Conservation (phyloP, 2,329 filamentous ascomycete genomes). For the Cryphonectria carpinicola region DNA sequence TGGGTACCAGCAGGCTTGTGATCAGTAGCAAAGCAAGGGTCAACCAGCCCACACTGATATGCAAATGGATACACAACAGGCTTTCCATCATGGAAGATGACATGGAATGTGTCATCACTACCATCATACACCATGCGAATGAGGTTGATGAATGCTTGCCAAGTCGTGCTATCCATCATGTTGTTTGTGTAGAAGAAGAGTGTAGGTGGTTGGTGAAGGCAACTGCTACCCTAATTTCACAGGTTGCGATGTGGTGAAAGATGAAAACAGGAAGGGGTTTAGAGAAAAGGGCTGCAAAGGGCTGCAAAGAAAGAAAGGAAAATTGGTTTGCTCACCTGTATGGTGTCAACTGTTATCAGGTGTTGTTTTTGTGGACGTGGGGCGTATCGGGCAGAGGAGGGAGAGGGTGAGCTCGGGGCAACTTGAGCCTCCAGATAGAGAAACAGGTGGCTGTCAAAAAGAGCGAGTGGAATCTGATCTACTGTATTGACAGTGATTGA, state of each 20-base stretch:
- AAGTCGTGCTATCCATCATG: not conserved
- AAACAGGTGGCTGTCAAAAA: not conserved
- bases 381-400: not conserved
- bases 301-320: not conserved
- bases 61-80: slow-evolving; percentile 1
- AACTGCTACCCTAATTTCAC: not conserved
- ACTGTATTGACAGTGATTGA: not conserved
- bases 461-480: not conserved
- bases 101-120: not conserved
- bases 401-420: not conserved
- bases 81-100: not conserved
- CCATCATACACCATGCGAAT: not conserved
- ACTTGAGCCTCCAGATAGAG: not conserved
- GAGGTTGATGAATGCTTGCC: not conserved
- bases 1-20: not conserved
- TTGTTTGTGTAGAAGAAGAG: no score
- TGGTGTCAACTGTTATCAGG: not conserved
- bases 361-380: not conserved
- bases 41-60: not conserved
- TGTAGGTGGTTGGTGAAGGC: not conserved
- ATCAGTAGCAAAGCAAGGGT: not conserved
- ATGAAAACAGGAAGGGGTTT: not conserved
- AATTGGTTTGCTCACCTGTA: not conserved
- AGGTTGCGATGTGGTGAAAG: no score
- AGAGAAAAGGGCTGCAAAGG: not conserved